Percentiles rank a stretch among this genome's conserved stretches.
Conservation (phyloP, 441 rosid species). For the Pelargonium fulgidum region DNA sequence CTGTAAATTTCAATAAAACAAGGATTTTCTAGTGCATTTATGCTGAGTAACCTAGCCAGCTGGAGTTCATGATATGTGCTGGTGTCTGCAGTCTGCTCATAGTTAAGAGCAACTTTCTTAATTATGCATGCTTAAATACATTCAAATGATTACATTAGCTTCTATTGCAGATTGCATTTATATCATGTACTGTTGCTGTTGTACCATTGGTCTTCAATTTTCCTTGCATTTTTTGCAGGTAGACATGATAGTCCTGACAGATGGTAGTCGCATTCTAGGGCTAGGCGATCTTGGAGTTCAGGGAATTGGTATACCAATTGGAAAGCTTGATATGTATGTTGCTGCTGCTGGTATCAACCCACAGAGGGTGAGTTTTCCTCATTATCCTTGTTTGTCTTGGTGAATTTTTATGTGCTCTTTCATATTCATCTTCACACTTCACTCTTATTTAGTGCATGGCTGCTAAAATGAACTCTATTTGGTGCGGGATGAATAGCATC, state of each 20-base stretch:
- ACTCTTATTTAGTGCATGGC: too few species aligned
- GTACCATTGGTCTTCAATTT: slow-evolving; percentile 8
- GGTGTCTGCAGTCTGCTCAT: too few species aligned
- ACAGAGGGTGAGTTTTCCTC: slow-evolving; percentile 40
- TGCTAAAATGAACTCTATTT: too few species aligned
- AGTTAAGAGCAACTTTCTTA: too few species aligned
- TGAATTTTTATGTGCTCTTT: slow-evolving; percentile 1
- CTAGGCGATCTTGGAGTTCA: slow-evolving; percentile 98
- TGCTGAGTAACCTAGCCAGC: too few species aligned
- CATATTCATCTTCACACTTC: not conserved
- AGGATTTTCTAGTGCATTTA: too few species aligned
- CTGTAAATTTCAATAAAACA: too few species aligned
- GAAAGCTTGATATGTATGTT: slow-evolving; percentile 94
- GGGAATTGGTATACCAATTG: slow-evolving; percentile 94
- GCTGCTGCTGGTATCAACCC: slow-evolving; percentile 98
- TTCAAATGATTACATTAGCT: too few species aligned
- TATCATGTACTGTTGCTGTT: not conserved
- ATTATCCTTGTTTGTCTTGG: slow-evolving; percentile 4
- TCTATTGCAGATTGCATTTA: too few species aligned
- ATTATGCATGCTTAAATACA: too few species aligned
- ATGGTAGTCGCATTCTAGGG: slow-evolving; percentile 96
- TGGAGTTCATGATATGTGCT: too few species aligned
- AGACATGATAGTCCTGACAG: slow-evolving; percentile 96
- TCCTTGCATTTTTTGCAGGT: slow-evolving; percentile 42
- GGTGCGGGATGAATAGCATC: too few species aligned